Conservation (phyloP, 805 yeast species). For the Saccharomycodes ludwigii region DNA sequence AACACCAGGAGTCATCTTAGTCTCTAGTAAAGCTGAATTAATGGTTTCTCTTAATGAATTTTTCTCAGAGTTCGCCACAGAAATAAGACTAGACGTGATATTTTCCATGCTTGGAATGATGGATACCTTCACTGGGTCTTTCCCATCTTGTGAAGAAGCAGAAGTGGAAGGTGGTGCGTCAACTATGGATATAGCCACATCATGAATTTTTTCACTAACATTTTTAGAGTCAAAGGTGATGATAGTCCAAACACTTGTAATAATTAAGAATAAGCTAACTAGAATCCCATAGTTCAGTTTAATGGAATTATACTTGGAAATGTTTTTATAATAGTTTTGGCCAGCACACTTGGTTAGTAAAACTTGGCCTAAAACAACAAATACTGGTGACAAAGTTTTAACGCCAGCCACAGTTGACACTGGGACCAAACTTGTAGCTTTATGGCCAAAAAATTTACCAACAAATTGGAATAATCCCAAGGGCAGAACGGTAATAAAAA, state of each 20-base stretch:
- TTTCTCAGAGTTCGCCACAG: no score
- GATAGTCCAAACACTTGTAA: slow-evolving; percentile 21
- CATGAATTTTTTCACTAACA: slow-evolving; percentile 9
- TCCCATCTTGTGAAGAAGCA: no score
- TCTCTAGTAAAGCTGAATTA: slow-evolving; percentile 1
- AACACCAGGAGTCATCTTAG: slow-evolving; percentile 35
- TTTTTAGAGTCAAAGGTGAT: slow-evolving; percentile 5
- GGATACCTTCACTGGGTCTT: no score
- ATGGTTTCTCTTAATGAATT: slow-evolving; percentile 1
- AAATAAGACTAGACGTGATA: no score
- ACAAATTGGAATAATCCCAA: slow-evolving; percentile 53
- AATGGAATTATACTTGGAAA: slow-evolving; percentile 4
- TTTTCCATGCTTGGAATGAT: no score
- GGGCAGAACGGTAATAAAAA: slow-evolving; percentile 43
- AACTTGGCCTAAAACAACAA: slow-evolving; percentile 46
- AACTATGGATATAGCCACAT: no score
- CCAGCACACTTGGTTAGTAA: slow-evolving; percentile 18
- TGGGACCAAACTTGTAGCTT: slow-evolving; percentile 54
- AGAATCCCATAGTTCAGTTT: slow-evolving; percentile 10
- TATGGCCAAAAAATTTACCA: slow-evolving; percentile 50
- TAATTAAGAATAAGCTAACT: slow-evolving; percentile 16
- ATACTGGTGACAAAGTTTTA: slow-evolving; percentile 54
- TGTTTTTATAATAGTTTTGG: no score
- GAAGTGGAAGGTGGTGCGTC: no score
- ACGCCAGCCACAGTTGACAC: slow-evolving; percentile 60